Percentiles rank a stretch among this genome's conserved stretches.
Evolutionary conservation across 306 rosid species (phyloP).

Genomic region (Hippophae rhamnoides): DNA sequence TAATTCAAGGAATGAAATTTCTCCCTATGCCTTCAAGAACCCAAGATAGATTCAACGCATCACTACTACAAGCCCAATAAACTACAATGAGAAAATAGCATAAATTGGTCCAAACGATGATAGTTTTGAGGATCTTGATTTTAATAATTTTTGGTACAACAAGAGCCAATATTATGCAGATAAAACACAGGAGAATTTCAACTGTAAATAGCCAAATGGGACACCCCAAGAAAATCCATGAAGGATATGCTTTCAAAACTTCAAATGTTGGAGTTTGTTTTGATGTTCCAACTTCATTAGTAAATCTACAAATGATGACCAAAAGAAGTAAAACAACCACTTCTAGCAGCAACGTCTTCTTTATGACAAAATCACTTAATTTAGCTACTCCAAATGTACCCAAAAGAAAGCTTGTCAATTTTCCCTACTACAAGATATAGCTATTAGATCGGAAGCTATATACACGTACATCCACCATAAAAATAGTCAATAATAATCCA

Average conservation of each 20-base stretch:
- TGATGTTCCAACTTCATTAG: constrained; percentile 71
- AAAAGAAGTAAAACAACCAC: constrained; percentile 72
- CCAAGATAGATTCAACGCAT: constrained; percentile 25
- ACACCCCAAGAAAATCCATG: constrained; percentile 53
- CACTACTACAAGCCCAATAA: constrained; percentile 56
- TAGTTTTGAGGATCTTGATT: constrained; percentile 41
- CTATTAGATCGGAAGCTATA: constrained; percentile 88
- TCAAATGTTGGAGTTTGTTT: constrained; percentile 86
- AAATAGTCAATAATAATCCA: constrained; percentile 40
- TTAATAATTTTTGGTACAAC: constrained; percentile 38
- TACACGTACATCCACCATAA: constrained; percentile 63
- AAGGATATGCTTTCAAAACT: constrained; percentile 46
- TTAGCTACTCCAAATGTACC: constrained; percentile 68
- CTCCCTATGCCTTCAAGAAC: constrained; percentile 39
- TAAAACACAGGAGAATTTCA: constrained; percentile 51
- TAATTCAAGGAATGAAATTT: constrained; percentile 51
- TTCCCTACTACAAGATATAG: constrained; percentile 93
- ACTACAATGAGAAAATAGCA: constrained; percentile 54
- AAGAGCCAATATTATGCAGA: constrained; percentile 54
- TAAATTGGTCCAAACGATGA: constrained; percentile 41
- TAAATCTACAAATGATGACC: constrained; percentile 64
- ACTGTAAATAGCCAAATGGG: constrained; percentile 48
- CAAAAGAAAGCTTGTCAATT: constrained; percentile 85
- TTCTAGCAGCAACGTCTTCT: constrained; percentile 45
- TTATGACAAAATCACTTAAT: constrained; percentile 45